phyloP scores from a whole-genome alignment of 441 rosid species.

The Syzygium malaccense region DNA sequence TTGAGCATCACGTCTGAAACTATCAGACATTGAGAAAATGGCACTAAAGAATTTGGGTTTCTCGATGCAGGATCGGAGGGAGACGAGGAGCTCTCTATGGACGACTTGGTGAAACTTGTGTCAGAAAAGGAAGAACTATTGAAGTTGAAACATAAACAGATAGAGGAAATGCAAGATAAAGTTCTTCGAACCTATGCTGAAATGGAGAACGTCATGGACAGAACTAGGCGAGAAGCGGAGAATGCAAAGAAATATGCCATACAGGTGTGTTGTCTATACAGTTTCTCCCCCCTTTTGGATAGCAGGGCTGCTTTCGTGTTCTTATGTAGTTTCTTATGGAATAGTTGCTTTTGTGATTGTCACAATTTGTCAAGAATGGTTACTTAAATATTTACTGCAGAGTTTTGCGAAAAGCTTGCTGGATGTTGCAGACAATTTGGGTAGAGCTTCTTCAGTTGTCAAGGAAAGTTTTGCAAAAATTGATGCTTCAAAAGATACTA shows the following conservation, averaged over 20 bases:
- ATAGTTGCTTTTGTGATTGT: neutral
- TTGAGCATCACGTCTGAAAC: slow-evolving; percentile 15
- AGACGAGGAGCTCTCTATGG: slow-evolving; percentile 51
- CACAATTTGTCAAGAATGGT: neutral
- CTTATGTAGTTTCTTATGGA: neutral
- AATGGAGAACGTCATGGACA: slow-evolving; percentile 83
- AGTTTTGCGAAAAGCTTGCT: slow-evolving; percentile 73
- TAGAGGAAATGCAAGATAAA: slow-evolving; percentile 71
- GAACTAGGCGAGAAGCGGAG: slow-evolving; percentile 84
- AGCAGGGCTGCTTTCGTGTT: neutral
- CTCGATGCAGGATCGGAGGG: slow-evolving; percentile 47
- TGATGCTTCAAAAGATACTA: slow-evolving; percentile 49
- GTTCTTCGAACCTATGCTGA: slow-evolving; percentile 77
- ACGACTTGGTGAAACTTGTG: slow-evolving; percentile 69
- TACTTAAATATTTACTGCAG: slow-evolving; percentile 28
- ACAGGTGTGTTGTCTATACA: slow-evolving; percentile 38
- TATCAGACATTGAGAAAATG: slow-evolving; percentile 23
- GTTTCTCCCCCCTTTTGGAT: neutral
- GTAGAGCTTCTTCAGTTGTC: slow-evolving; percentile 83
- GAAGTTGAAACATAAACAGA: slow-evolving; percentile 53
- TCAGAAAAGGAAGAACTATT: slow-evolving; percentile 68
- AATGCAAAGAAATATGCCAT: slow-evolving; percentile 80
- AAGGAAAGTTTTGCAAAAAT: slow-evolving; percentile 68
- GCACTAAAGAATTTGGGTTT: slow-evolving; percentile 36
- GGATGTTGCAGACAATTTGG: slow-evolving; percentile 94